phyloP scores from a whole-genome alignment of 2,329 filamentous ascomycete genomes.

The Penicillium sp. region DNA sequence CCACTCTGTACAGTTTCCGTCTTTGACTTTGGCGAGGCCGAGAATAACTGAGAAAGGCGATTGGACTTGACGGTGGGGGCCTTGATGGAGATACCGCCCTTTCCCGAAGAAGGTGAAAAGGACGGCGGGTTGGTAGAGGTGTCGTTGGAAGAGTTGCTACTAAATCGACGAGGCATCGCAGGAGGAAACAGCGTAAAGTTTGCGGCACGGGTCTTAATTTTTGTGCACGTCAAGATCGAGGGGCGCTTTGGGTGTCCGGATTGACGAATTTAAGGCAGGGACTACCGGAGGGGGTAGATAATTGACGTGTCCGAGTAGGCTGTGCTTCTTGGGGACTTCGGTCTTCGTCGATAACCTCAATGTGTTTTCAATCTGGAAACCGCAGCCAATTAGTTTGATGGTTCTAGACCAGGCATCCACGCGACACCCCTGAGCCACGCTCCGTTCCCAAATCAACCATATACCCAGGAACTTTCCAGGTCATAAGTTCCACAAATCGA shows the following conservation, averaged over 20 bases:
- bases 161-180: conserved; percentile 57
- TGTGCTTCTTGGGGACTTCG: background rate
- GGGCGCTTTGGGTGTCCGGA: conserved; percentile 3
- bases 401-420: conserved; percentile 1
- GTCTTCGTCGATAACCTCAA: background rate
- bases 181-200: conserved; percentile 21
- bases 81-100: conserved; percentile 44
- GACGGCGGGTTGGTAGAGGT: conserved; percentile 43
- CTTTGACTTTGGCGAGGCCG: conserved; percentile 67
- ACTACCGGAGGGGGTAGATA: conserved; percentile 8
- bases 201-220: background rate
- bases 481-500: background rate
- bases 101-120: conserved; percentile 47
- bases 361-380: conserved; percentile 1
- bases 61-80: conserved; percentile 55
- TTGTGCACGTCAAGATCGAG: conserved; percentile 8
- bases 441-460: background rate
- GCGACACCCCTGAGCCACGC: background rate
- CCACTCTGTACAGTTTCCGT: conserved; percentile 52
- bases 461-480: background rate
- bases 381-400: conserved; percentile 2
- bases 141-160: conserved; percentile 51
- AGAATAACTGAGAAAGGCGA: conserved; percentile 74
- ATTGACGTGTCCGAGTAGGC: background rate
- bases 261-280: conserved; percentile 8